These are phyloP conservation scores for Echites panduratus DNA, from an alignment of 257 asterid genomes.

Conservation along the genomic window DNA sequence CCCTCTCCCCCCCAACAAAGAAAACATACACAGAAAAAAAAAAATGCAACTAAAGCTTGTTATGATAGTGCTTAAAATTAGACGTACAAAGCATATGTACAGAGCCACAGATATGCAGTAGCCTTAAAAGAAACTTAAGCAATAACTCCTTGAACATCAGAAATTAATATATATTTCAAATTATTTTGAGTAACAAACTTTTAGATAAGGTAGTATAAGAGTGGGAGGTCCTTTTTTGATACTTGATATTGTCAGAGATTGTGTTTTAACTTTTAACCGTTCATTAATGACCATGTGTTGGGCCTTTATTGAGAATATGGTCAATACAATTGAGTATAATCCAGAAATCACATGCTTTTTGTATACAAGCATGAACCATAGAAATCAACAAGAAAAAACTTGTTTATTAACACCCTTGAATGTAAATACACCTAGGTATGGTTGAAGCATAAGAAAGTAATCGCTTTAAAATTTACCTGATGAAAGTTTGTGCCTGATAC, in stretches of 20 bases:
- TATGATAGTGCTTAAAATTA: background rate
- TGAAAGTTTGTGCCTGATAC: slow-evolving; percentile 78
- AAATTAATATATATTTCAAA: background rate
- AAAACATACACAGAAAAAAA: background rate
- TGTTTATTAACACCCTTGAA: background rate
- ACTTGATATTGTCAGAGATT: no score
- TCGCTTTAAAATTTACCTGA: slow-evolving; percentile 46
- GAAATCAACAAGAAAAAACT: background rate
- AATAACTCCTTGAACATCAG: background rate
- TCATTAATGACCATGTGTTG: no score
- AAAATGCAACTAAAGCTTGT: background rate
- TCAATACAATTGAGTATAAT: background rate
- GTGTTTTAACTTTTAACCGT: no score
- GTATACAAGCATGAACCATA: background rate
- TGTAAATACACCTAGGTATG: background rate
- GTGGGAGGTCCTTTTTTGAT: no score
- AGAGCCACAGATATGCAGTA: background rate
- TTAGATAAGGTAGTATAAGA: no score
- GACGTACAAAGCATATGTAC: background rate
- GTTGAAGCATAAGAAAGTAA: background rate
- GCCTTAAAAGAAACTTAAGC: no score
- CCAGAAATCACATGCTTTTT: background rate
- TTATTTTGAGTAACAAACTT: background rate
- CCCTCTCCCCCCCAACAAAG: no score
- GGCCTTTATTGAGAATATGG: no score